Percentiles rank a stretch among this genome's conserved stretches.
These are phyloP conservation scores for Lactuca sativa DNA, from an alignment of 129 eudicot genomes.

Conservation along the genomic window DNA sequence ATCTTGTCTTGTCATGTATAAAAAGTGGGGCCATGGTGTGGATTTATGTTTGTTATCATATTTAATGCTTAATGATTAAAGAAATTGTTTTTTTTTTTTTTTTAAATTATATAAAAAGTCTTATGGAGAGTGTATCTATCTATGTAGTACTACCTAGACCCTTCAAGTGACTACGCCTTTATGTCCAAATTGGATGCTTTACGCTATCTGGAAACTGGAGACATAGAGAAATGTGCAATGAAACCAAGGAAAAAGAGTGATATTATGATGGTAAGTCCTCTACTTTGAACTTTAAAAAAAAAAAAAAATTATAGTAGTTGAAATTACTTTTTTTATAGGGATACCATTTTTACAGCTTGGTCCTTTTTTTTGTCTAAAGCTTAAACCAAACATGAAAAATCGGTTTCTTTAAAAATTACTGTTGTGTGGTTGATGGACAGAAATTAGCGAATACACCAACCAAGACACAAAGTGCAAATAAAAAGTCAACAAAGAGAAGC, in stretches of 20 bases:
- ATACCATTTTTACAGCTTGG: no score
- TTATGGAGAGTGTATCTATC: not conserved
- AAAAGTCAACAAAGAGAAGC: no score
- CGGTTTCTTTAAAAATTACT: no score
- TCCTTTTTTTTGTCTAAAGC: no score
- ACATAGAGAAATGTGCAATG: conserved; percentile 41
- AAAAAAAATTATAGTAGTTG: no score
- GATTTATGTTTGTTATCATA: no score
- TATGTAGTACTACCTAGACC: conserved; percentile 60
- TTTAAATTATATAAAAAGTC: not conserved
- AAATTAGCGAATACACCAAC: not conserved
- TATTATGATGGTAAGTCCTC: not conserved
- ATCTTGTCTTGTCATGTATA: not conserved
- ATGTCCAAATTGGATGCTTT: conserved; percentile 62
- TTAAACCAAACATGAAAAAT: no score
- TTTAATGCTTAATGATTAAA: not conserved
- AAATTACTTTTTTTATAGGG: no score
- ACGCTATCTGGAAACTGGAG: conserved; percentile 71
- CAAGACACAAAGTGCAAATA: not conserved
- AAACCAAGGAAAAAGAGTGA: conserved; percentile 30
- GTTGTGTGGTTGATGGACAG: not conserved
- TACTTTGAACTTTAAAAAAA: no score
- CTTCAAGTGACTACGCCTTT: conserved; percentile 56
- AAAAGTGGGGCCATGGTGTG: not conserved
- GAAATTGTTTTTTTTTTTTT: not conserved